Conservation (phyloP, 1,284 basidiomycete genomes). For the Heterobasidion annosum region DNA sequence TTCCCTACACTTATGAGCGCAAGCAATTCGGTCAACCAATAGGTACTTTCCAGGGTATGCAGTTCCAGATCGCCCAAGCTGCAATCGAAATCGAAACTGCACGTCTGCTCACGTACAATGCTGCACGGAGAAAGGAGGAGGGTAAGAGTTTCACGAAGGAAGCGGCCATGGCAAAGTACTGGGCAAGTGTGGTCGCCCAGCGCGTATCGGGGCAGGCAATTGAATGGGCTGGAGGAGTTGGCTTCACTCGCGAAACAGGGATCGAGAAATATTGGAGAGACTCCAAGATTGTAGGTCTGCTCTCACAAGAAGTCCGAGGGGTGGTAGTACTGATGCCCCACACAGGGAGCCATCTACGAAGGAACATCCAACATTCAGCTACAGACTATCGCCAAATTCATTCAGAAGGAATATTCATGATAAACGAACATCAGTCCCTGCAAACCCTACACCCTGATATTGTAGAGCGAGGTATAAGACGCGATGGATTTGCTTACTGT, state of each 20-base stretch:
- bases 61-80: slow-evolving; percentile 88
- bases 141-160: slow-evolving; percentile 84
- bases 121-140: slow-evolving; percentile 89
- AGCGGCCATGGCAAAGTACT: slow-evolving; percentile 96
- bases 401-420: slow-evolving; percentile 71
- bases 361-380: slow-evolving; percentile 96
- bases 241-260: slow-evolving; percentile 91
- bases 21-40: slow-evolving; percentile 92
- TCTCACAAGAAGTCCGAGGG: background rate
- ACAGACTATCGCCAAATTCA: slow-evolving; percentile 90
- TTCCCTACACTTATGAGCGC: slow-evolving; percentile 91
- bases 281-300: slow-evolving; percentile 77
- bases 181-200: slow-evolving; percentile 84
- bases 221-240: slow-evolving; percentile 95
- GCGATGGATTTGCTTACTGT: too few relatives aligned
- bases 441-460: background rate
- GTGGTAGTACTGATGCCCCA: background rate
- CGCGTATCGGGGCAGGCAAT: slow-evolving; percentile 84
- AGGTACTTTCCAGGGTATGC: slow-evolving; percentile 93
- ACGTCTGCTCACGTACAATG: slow-evolving; percentile 94
- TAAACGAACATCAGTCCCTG: background rate
- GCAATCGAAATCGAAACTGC: slow-evolving; percentile 89
- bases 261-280: slow-evolving; percentile 95
- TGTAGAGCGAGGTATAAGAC: too few relatives aligned
- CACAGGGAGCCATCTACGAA: slow-evolving; percentile 86